Conservation (phyloP, 495 filamentous ascomycete genomes). For the Podospora sp. region DNA sequence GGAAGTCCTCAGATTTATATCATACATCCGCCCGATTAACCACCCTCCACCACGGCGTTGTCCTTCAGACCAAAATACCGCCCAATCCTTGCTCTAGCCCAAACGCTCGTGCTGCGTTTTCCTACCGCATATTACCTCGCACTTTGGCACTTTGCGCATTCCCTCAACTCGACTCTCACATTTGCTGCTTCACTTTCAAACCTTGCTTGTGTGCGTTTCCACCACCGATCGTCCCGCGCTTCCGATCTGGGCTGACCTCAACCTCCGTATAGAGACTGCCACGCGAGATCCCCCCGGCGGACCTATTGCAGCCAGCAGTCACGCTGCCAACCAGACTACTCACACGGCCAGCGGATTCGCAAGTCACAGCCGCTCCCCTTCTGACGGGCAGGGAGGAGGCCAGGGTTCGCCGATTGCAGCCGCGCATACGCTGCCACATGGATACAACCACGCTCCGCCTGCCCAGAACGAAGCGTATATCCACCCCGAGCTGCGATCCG, state of each 20-base stretch:
- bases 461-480: constrained; percentile 34
- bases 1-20: constrained; percentile 6
- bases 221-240: not conserved
- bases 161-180: not conserved
- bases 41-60: not conserved
- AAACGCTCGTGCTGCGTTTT: not conserved
- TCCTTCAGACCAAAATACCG: constrained; percentile 1
- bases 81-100: not conserved
- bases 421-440: constrained; percentile 34
- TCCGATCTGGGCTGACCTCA: not conserved
- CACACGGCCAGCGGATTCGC: constrained; percentile 23
- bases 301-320: constrained; percentile 26
- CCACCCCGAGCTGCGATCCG: constrained; percentile 38
- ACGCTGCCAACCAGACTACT: constrained; percentile 23
- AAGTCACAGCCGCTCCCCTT: constrained; percentile 25
- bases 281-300: constrained; percentile 29
- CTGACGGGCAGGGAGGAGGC: constrained; percentile 25
- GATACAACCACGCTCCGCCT: constrained; percentile 34
- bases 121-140: not conserved
- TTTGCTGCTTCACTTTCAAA: not conserved
- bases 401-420: constrained; percentile 25
- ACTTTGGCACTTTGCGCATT: not conserved
- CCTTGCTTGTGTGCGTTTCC: not conserved
- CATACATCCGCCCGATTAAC: not conserved
- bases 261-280: constrained; percentile 29